These are phyloP conservation scores for Passalora sequoiae DNA, from an alignment of 2,329 filamentous ascomycete genomes.

Conservation along the genomic window DNA sequence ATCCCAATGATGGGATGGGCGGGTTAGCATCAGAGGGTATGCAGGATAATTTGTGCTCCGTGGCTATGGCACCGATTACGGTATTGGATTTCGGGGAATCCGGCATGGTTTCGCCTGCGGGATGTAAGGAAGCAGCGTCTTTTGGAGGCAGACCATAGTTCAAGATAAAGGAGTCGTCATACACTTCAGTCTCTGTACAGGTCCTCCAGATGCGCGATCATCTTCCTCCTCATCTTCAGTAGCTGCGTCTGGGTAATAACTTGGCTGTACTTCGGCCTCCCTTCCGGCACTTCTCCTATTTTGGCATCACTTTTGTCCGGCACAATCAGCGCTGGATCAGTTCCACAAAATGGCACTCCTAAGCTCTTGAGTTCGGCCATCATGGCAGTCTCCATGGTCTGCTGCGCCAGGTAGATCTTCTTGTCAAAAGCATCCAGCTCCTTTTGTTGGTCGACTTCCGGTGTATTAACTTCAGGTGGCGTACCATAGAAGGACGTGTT, in stretches of 20 bases:
- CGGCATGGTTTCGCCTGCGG: too few species aligned
- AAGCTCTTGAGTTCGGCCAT: conserved; percentile 51
- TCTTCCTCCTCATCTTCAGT: conserved; percentile 31
- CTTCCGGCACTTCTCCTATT: neutral
- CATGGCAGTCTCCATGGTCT: conserved; percentile 57
- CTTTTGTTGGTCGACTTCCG: conserved; percentile 36
- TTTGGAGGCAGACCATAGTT: too few species aligned
- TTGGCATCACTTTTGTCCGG: conserved; percentile 21
- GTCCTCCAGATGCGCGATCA: conserved; percentile 37
- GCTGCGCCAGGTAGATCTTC: conserved; percentile 58
- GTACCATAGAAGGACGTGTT: conserved; percentile 13
- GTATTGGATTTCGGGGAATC: too few species aligned
- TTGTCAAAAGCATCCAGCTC: conserved; percentile 56
- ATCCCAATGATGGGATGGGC: too few species aligned
- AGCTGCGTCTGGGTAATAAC: conserved; percentile 33
- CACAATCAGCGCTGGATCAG: conserved; percentile 42
- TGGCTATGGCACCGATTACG: too few species aligned
- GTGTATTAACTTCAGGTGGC: conserved; percentile 9
- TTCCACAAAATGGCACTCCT: conserved; percentile 58
- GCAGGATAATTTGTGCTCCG: too few species aligned
- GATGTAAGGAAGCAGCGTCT: too few species aligned
- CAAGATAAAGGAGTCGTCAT: neutral
- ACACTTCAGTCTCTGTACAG: conserved; percentile 35
- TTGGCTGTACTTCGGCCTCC: conserved; percentile 22
- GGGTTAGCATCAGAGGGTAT: too few species aligned